phyloP scores from a whole-genome alignment of 805 yeast species.

The Kodamaea kakaduensis region DNA sequence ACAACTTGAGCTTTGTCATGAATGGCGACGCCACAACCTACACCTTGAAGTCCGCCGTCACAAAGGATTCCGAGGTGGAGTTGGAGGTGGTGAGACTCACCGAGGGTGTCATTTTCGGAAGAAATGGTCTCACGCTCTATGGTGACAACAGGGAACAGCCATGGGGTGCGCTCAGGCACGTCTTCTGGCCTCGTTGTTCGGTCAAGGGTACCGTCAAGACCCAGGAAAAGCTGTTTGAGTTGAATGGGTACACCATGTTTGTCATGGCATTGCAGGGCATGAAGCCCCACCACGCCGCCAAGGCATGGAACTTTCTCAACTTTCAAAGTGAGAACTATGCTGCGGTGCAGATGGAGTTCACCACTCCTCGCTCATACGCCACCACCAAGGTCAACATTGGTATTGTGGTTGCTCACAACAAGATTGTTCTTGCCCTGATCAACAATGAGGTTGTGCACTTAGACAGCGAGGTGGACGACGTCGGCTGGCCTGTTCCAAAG shows the following conservation, averaged over 20 bases:
- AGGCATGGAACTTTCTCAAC: constrained; percentile 90
- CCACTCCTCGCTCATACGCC: constrained; percentile 89
- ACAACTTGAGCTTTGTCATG: constrained; percentile 61
- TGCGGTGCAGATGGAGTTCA: constrained; percentile 90
- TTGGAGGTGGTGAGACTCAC: constrained; percentile 56
- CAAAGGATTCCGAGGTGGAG: constrained; percentile 67
- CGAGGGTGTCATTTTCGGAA: constrained; percentile 86
- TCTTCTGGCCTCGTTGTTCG: constrained; percentile 90
- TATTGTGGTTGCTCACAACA: constrained; percentile 60
- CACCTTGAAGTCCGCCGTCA: constrained; percentile 58
- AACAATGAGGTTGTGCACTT: constrained; percentile 62
- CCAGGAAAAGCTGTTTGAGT: constrained; percentile 27
- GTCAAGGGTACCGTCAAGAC: constrained; percentile 59
- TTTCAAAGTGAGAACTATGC: constrained; percentile 74
- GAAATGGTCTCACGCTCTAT: constrained; percentile 78
- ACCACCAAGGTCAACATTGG: constrained; percentile 77
- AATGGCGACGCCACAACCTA: constrained; percentile 50
- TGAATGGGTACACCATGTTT: constrained; percentile 64
- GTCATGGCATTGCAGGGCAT: constrained; percentile 97
- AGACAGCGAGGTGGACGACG: constrained; percentile 53
- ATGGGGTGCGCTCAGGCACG: constrained; percentile 97
- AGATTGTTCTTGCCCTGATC: constrained; percentile 59
- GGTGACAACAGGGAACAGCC: constrained; percentile 83
- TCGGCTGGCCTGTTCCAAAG: constrained; percentile 89
- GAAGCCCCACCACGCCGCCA: constrained; percentile 99